Evolutionary conservation across 2,329 filamentous ascomycete genomes (phyloP), one percentile per base, ranked within the genome.

Genomic region (Sporothrix sp.): DNA sequence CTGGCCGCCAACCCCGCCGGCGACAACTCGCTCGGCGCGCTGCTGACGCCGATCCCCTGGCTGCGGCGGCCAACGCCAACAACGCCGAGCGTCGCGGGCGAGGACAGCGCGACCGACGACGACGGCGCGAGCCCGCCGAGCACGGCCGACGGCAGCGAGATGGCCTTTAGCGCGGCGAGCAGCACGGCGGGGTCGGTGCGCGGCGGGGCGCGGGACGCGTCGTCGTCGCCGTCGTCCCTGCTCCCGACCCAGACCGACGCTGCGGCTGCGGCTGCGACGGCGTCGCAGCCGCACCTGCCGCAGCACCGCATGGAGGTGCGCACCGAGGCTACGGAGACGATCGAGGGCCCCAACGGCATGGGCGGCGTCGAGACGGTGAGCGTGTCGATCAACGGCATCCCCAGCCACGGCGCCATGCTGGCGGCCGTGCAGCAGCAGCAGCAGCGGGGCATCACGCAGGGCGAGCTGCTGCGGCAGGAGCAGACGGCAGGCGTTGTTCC

Each of bases 21-120:
- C 44, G 91, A 97, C 60, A 91, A 96, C 64, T 85, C 84, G 11
- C 71, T 97, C 1, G 93, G 93, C 7, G 93, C 93, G 0, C 73
- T 96, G 16, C 73, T 98, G 45, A 97, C 91, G 1, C 93, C 91
- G 1, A 97, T 98, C 52, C 87, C 90, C 0, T 98, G 93, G 93
- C 71, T 97, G 46, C 58, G 64, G 18, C 73, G 68, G 23, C 66
- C 70, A 18, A 42, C 45, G 23, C 13, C 43, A 4, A 66, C 70
- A 18, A 42, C 45, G 23, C 13, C 43, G 7, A 40, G 32, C 62
- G 61, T 33, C 47, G 36, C 40, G 9, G 63, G 46, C 46, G 52
- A 50, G 28, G 50, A 52, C 33, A 36, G 48, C 20, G 37, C 23
- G 28, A 54, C 16, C 23, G 52, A 52, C 25, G 52, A 54, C 25